These are phyloP conservation scores for Sparassis latifolia DNA, from an alignment of 1,284 basidiomycete genomes.

Conservation along the genomic window DNA sequence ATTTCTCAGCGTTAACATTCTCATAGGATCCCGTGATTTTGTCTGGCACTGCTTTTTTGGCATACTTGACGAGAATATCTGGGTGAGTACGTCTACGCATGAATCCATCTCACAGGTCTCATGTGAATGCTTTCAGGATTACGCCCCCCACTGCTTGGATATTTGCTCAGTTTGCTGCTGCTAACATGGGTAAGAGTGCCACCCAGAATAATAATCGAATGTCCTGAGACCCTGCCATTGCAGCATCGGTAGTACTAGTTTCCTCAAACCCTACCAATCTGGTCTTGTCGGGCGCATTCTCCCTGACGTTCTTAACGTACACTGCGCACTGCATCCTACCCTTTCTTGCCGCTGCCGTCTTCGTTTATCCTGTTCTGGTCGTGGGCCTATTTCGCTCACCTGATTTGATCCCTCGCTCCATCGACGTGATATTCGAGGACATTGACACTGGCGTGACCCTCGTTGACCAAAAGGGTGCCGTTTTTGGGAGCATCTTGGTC, in stretches of 20 bases:
- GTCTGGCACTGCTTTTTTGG: slow-evolving; percentile 81
- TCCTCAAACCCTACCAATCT: slow-evolving; percentile 70
- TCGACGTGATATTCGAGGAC: slow-evolving; percentile 30
- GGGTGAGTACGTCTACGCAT: slow-evolving; percentile 41
- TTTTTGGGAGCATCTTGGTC: slow-evolving; percentile 34
- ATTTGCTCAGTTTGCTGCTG: slow-evolving; percentile 65
- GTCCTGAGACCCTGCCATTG: background rate
- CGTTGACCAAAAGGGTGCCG: slow-evolving; percentile 29
- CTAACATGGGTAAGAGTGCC: slow-evolving; percentile 69
- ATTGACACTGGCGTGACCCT: slow-evolving; percentile 40
- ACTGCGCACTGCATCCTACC: slow-evolving; percentile 69
- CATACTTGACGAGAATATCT: slow-evolving; percentile 77
- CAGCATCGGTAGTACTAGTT: slow-evolving; percentile 39
- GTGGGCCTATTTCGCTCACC: slow-evolving; percentile 42
- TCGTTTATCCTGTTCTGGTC: slow-evolving; percentile 47
- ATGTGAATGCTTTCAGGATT: slow-evolving; percentile 29
- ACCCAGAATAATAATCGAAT: slow-evolving; percentile 22
- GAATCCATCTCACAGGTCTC: slow-evolving; percentile 26
- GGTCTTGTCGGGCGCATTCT: slow-evolving; percentile 57
- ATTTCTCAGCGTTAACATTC: background rate
- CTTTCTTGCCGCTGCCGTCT: slow-evolving; percentile 54
- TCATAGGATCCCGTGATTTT: slow-evolving; percentile 74
- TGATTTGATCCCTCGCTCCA: slow-evolving; percentile 42
- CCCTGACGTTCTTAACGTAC: slow-evolving; percentile 29
- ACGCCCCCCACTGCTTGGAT: slow-evolving; percentile 57